Conservation (phyloP, 2,329 filamentous ascomycete genomes). For the Fusarium nematophilum region DNA sequence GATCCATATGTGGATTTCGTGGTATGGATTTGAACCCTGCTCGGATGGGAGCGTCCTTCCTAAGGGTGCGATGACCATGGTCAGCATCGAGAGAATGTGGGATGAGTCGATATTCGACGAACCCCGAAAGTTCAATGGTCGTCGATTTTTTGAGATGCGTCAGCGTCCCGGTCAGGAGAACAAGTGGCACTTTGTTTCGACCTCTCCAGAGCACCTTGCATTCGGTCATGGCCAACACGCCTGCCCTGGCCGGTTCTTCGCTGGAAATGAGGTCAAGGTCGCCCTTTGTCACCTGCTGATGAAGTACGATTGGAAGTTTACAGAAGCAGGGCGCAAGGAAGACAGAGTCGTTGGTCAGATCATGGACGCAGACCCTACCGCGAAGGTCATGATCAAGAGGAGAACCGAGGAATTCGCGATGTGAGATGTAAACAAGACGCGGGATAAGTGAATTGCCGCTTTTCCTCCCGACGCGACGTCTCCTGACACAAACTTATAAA, state of each 20-base stretch:
- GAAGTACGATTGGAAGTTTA: constrained; percentile 57
- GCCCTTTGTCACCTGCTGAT: constrained; percentile 59
- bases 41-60: constrained; percentile 17
- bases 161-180: constrained; percentile 48
- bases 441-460: too few species aligned
- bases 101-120: not conserved
- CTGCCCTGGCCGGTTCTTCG: constrained; percentile 66
- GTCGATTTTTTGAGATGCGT: constrained; percentile 57
- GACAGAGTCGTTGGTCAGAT: too few species aligned
- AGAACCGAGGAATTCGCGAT: too few species aligned
- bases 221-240: constrained; percentile 68
- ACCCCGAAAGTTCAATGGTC: constrained; percentile 54
- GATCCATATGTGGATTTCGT: too few species aligned
- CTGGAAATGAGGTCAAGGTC: constrained; percentile 64
- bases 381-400: too few species aligned
- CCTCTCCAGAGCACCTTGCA: constrained; percentile 57
- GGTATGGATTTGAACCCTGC: too few species aligned
- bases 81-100: not conserved
- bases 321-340: too few species aligned
- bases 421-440: too few species aligned
- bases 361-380: too few species aligned
- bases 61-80: constrained; percentile 15
- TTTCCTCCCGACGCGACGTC: too few species aligned
- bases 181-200: constrained; percentile 59
- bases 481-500: too few species aligned